Base-by-base conservation (phyloP, 345 rosid species). In the Murraya koenigii region DNA sequence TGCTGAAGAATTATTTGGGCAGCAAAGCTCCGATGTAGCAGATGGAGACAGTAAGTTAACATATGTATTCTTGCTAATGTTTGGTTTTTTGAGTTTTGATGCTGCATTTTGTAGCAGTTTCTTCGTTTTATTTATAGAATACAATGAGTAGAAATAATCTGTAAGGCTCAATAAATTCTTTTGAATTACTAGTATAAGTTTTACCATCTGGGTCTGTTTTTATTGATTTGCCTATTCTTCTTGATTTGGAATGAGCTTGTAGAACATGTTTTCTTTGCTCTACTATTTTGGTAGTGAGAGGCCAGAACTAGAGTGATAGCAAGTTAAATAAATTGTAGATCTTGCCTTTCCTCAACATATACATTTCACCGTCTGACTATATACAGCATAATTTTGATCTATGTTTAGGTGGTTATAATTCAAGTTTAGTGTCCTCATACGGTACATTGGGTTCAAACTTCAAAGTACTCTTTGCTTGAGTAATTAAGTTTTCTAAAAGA, bases 1-100 rank as follows among this genome's bases (percentile, higher is more conserved):
- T 88, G 75, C 84, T 94, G 80, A 86, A 86, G 89, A 82, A 69
- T 35, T 89, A 82, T 86, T 82, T 93, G 88, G 87, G 81, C 65
- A 76, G 82, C 28, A 82, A 87, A 75, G 68, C 86, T 22, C 84
- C 79, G 25, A 87, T 76, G 69, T 81, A 72, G 70, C 59, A 75
- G 66, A 74, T 26, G 23, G 39, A 26, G 59, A 47, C 28, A 60
- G 77, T 65, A 38, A 79, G 78, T 79, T 10, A 28, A 70, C 36
- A 19, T 49, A 75, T 72, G 63, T 73, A 55, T 74, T 77, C 70
- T 59, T 36, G 35, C n/a, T 66, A 58, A 13, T 32, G 47, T 69
- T 70, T 77, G 14, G 74, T 23, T 79, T 74, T 44, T 80, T 65
- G 22, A 35, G 23, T 69, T 64, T 72, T 75, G 25, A 5, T 60